A percentile compares a stretch with the other conserved stretches of the same genome.
phyloP scores from a whole-genome alignment of 805 yeast genomes.

The Yarrowia sp. region DNA sequence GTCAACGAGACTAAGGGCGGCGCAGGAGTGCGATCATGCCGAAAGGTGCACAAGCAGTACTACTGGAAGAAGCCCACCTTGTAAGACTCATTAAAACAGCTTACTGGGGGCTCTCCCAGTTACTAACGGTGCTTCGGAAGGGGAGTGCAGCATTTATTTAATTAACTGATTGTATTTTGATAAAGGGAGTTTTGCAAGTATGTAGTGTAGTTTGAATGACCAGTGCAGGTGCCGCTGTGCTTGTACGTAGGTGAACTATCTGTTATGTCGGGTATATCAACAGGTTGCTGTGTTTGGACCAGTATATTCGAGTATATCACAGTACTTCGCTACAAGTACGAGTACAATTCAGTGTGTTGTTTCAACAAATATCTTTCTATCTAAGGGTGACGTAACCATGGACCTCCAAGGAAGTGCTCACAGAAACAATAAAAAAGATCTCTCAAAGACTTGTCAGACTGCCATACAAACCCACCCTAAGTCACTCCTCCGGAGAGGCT shows the following conservation, averaged over 20 bases:
- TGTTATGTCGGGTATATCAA: too few relatives aligned
- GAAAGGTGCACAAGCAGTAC: constrained; percentile 84
- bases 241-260: too few relatives aligned
- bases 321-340: too few relatives aligned
- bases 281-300: too few relatives aligned
- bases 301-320: too few relatives aligned
- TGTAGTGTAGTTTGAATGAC: too few relatives aligned
- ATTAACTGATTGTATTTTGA: constrained; percentile 8
- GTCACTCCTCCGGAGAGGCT: constrained; percentile 83
- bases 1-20: constrained; percentile 78
- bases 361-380: neutral
- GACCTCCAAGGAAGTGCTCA: neutral
- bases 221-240: too few relatives aligned
- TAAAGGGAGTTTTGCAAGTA: too few relatives aligned
- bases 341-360: too few relatives aligned
- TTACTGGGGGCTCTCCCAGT: neutral
- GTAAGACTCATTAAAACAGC: neutral
- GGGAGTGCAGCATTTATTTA: constrained; percentile 2
- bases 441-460: constrained; percentile 89
- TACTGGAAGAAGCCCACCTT: constrained; percentile 26
- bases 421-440: neutral
- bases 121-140: neutral
- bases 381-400: constrained; percentile 3
- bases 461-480: constrained; percentile 98
- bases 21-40: constrained; percentile 78